These are phyloP conservation scores for Nemania bipapillata DNA, from an alignment of 2,329 filamentous ascomycete species.

Conservation along the genomic window DNA sequence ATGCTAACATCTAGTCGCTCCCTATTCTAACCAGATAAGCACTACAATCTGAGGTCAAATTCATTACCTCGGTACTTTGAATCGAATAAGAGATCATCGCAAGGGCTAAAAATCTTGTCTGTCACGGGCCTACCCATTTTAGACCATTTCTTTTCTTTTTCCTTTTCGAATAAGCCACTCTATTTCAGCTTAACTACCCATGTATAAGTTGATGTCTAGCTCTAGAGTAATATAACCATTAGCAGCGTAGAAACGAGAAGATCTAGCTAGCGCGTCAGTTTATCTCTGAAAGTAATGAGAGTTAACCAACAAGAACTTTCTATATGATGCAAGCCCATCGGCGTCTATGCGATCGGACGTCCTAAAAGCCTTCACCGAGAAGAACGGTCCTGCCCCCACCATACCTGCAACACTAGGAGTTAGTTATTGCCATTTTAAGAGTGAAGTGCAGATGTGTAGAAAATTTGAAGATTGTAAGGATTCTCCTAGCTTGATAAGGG, in stretches of 20 bases:
- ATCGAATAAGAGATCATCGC: neutral
- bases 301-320: neutral
- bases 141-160: neutral
- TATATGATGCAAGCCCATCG: neutral
- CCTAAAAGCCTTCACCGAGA: conserved; percentile 69
- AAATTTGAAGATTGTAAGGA: neutral
- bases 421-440: conserved; percentile 10
- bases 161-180: neutral
- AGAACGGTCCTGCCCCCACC: conserved; percentile 79
- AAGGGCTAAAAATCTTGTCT: no score
- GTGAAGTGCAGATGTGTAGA: neutral
- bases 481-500: neutral
- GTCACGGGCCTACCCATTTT: neutral
- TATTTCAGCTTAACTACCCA: neutral
- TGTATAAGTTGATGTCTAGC: neutral
- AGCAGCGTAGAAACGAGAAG: neutral
- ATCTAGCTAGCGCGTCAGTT: neutral
- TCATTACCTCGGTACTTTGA: neutral
- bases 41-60: neutral
- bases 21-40: neutral
- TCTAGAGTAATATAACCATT: neutral
- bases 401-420: conserved; percentile 60
- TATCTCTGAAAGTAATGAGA: neutral
- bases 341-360: neutral
- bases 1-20: neutral